These are phyloP conservation scores for Elongisporangium anandrum DNA, from an alignment of 352 stramenopile species.

Conservation along the genomic window DNA sequence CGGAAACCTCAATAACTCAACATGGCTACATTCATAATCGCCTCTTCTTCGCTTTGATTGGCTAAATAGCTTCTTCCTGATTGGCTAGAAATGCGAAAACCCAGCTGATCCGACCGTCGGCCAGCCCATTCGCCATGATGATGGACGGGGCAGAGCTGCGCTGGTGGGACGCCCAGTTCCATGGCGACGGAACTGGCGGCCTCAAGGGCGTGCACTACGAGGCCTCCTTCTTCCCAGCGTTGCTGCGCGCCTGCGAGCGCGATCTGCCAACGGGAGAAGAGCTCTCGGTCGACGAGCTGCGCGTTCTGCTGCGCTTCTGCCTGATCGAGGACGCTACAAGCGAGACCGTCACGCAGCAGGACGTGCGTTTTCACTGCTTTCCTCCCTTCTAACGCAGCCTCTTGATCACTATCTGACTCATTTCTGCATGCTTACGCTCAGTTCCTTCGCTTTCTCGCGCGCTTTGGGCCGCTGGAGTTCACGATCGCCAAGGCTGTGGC, in stretches of 20 bases:
- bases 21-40: background rate
- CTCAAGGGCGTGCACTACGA: slow-evolving; percentile 12
- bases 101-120: background rate
- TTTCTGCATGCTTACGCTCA: slow-evolving; percentile 10
- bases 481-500: slow-evolving; percentile 49
- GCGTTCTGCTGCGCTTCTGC: slow-evolving; percentile 49
- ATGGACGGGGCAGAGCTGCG: slow-evolving; percentile 11
- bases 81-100: background rate
- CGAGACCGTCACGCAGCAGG: slow-evolving; percentile 36
- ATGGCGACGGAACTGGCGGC: slow-evolving; percentile 4
- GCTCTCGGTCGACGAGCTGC: slow-evolving; percentile 57
- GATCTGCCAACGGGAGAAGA: slow-evolving; percentile 15
- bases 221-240: slow-evolving; percentile 55
- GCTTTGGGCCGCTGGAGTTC: slow-evolving; percentile 63
- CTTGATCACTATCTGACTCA: background rate
- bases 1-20: background rate
- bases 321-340: slow-evolving; percentile 31
- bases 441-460: slow-evolving; percentile 60
- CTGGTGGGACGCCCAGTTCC: slow-evolving; percentile 28
- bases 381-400: background rate
- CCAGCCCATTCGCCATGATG: background rate
- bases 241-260: slow-evolving; percentile 35
- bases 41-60: background rate
- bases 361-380: slow-evolving; percentile 18
- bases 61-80: background rate